Evolutionary conservation across 2,329 filamentous ascomycete species (phyloP).

Genomic region (Fusarium illudens): DNA sequence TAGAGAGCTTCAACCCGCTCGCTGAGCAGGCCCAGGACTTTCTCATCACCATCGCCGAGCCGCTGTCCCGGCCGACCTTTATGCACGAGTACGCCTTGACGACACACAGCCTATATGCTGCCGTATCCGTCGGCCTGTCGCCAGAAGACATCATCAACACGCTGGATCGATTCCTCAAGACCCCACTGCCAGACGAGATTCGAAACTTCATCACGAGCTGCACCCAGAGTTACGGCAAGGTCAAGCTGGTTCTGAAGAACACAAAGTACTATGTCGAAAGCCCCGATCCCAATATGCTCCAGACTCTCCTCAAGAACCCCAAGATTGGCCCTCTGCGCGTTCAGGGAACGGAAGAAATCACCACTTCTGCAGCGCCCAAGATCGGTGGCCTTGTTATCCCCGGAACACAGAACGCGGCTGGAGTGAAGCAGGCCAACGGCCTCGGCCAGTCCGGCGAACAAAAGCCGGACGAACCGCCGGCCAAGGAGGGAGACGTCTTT

Average conservation of each 20-base stretch:
- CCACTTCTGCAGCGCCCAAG: constrained; percentile 83
- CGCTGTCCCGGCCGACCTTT: constrained; percentile 85
- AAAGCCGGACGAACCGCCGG: constrained; percentile 58
- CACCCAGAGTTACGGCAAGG: constrained; percentile 92
- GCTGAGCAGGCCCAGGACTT: constrained; percentile 92
- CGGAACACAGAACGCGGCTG: constrained; percentile 91
- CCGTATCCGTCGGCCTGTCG: constrained; percentile 91
- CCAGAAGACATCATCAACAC: constrained; percentile 90
- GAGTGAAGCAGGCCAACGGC: constrained; percentile 75
- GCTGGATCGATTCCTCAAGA: constrained; percentile 89
- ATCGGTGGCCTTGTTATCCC: constrained; percentile 90
- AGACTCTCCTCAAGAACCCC: constrained; percentile 84
- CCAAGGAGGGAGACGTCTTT: constrained; percentile 73
- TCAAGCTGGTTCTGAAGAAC: constrained; percentile 92
- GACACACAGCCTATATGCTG: constrained; percentile 91
- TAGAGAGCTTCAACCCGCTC: constrained; percentile 92
- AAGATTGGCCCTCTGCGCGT: constrained; percentile 83
- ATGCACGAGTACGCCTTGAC: constrained; percentile 95
- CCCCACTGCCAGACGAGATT: constrained; percentile 82
- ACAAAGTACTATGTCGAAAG: constrained; percentile 96
- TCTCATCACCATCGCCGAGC: constrained; percentile 94
- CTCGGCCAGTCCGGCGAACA: constrained; percentile 47
- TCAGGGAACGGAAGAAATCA: constrained; percentile 75
- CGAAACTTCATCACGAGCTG: constrained; percentile 80
- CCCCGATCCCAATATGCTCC: constrained; percentile 84